Percentiles rank a stretch among this genome's conserved stretches.
These are phyloP conservation scores for Vanrija sp. DNA, from an alignment of 1,284 basidiomycete species.

Conservation along the genomic window DNA sequence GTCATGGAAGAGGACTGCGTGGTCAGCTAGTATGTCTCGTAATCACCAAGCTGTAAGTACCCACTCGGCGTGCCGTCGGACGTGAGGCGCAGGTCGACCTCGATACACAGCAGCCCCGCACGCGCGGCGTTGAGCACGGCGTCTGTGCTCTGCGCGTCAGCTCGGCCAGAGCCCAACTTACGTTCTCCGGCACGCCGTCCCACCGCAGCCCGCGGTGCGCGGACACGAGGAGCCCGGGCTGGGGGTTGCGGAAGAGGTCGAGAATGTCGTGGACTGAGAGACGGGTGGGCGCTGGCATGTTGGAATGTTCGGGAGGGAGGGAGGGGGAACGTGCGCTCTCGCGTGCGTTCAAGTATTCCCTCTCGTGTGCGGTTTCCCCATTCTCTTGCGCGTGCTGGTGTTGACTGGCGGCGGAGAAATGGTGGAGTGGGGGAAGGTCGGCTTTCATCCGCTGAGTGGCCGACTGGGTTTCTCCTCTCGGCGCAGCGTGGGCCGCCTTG, in stretches of 20 bases:
- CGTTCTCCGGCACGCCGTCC: constrained; percentile 3
- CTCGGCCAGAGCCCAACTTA: background rate
- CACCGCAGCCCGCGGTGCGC: constrained; percentile 4
- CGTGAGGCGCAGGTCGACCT: constrained; percentile 1
- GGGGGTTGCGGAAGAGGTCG: background rate
- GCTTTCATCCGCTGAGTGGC: too few relatives aligned
- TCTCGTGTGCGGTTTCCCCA: background rate
- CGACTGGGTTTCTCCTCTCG: too few relatives aligned
- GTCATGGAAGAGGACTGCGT: background rate
- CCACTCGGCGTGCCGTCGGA: background rate
- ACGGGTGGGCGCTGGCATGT: background rate
- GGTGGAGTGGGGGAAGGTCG: too few relatives aligned
- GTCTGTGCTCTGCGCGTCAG: background rate
- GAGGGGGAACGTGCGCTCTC: background rate
- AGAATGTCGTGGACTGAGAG: background rate
- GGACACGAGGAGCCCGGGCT: background rate
- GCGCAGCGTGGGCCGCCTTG: too few relatives aligned
- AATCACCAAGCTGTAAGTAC: background rate
- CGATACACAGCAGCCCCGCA: background rate
- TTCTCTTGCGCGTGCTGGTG: too few relatives aligned
- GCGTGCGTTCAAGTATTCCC: background rate
- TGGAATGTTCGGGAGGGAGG: background rate
- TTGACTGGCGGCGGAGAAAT: too few relatives aligned
- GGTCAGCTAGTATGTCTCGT: background rate
- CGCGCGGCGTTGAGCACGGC: background rate